These are phyloP conservation scores for Withania somnifera DNA, from an alignment of 305 asterid species.

Conservation along the genomic window DNA sequence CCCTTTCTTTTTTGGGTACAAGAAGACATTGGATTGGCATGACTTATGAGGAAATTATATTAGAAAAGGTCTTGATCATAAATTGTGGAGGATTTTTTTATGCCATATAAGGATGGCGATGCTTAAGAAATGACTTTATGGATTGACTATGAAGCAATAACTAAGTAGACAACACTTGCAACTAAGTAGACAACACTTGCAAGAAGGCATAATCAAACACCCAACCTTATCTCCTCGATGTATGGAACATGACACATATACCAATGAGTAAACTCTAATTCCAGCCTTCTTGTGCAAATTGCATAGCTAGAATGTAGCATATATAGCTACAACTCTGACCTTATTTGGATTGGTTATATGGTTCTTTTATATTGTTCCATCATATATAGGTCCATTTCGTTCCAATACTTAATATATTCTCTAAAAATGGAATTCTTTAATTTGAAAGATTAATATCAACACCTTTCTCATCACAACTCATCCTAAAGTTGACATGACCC, in stretches of 20 bases:
- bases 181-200: background rate
- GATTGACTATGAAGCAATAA: background rate
- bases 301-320: background rate
- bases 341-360: background rate
- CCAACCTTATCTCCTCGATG: background rate
- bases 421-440: background rate
- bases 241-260: background rate
- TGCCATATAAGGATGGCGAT: background rate
- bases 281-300: background rate
- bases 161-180: background rate
- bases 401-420: background rate
- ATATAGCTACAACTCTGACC: background rate
- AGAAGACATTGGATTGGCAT: background rate
- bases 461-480: background rate
- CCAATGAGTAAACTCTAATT: background rate
- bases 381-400: background rate
- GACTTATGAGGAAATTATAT: background rate
- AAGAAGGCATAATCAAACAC: background rate
- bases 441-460: background rate
- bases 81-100: background rate
- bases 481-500: background rate
- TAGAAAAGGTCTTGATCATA: background rate
- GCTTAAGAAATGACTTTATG: background rate
- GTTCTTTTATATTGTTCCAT: background rate
- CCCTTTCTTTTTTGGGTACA: background rate